A percentile compares a stretch with the other conserved stretches of the same genome.
Evolutionary conservation across 23 red algal genomes (phyloP).

Genomic region (Gracilaria vermiculophylla): DNA sequence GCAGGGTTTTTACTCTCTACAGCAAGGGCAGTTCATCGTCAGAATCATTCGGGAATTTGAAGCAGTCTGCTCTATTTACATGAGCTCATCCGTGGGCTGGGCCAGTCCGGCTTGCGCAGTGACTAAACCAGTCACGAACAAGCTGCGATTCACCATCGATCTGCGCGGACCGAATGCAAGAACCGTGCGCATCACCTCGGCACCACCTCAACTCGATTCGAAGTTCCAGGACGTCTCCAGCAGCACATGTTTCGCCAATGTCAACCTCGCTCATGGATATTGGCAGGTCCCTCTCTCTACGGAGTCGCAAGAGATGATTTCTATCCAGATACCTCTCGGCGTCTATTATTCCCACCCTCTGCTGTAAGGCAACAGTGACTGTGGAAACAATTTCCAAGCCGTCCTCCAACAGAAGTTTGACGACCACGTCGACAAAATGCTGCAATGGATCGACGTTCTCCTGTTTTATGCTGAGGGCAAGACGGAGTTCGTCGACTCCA

Average conservation of each 20-base stretch:
- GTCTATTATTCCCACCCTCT: neutral
- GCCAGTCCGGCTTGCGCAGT: constrained; percentile 36
- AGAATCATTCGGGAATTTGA: constrained; percentile 7
- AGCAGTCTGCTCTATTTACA: neutral
- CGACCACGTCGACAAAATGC: constrained; percentile 12
- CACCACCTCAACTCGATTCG: constrained; percentile 24
- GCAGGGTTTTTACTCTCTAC: constrained; percentile 1
- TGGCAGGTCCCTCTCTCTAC: neutral
- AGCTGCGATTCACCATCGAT: constrained; percentile 10
- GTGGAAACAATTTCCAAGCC: constrained; percentile 34
- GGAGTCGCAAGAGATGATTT: constrained; percentile 20
- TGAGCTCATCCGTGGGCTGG: neutral
- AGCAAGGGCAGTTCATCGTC: neutral
- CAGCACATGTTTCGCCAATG: too few species aligned
- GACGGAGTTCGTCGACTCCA: neutral
- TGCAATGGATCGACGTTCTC: too few species aligned
- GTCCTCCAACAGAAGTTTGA: constrained; percentile 9
- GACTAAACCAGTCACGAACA: constrained; percentile 4
- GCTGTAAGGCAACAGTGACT: constrained; percentile 17
- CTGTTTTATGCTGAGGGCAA: neutral
- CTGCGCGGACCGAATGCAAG: neutral
- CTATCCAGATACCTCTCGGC: constrained; percentile 21
- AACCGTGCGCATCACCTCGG: constrained; percentile 3
- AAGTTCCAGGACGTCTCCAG: too few species aligned
- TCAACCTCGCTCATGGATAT: too few species aligned